Conservation (phyloP, 129 eudicot species). For the Ambrosia trifida region DNA sequence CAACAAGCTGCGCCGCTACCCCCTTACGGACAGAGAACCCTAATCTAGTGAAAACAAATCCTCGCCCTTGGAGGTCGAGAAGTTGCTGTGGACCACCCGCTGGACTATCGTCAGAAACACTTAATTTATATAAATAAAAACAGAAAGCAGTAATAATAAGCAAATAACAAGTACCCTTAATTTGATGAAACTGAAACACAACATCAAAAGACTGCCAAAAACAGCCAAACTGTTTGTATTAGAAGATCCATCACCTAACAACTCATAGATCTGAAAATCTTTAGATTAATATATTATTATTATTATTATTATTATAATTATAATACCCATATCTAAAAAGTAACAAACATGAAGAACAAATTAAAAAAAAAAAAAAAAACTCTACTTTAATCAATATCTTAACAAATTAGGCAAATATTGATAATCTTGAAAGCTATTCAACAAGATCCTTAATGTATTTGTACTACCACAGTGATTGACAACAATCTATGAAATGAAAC, state of each 20-base stretch:
- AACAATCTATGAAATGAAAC: constrained; percentile 5
- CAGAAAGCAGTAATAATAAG: not conserved
- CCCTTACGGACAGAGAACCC: too few species aligned
- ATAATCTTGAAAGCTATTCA: constrained; percentile 15
- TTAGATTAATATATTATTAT: not conserved
- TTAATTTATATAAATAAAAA: not conserved
- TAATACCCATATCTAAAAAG: not conserved
- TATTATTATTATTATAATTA: too few species aligned
- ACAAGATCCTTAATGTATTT: constrained; percentile 12
- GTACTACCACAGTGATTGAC: not conserved
- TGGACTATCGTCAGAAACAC: too few species aligned
- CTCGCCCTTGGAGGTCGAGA: too few species aligned
- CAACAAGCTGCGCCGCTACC: too few species aligned
- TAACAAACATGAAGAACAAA: constrained; percentile 16
- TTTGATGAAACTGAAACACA: constrained; percentile 11
- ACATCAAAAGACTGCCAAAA: not conserved
- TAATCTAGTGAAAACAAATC: too few species aligned
- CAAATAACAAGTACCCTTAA: not conserved
- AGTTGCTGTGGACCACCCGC: too few species aligned
- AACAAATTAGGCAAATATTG: not conserved
- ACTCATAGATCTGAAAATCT: constrained; percentile 31
- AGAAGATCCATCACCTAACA: constrained; percentile 11
- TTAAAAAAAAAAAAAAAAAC: not conserved
- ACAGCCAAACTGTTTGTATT: constrained; percentile 13
- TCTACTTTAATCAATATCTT: constrained; percentile 1